Conservation (phyloP, 2,329 filamentous ascomycete genomes). For the Paramyrothecium roridum region DNA sequence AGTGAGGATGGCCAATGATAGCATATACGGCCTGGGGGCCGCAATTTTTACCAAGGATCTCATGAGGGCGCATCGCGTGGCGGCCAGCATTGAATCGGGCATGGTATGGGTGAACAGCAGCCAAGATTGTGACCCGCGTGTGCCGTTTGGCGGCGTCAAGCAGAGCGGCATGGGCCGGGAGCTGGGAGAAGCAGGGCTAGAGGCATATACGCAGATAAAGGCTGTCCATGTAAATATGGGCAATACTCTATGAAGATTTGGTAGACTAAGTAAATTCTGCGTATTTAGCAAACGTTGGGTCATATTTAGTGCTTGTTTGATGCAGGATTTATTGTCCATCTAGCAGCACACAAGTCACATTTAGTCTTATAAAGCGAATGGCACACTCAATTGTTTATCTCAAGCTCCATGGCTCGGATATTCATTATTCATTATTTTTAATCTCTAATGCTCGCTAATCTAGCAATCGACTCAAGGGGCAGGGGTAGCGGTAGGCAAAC, state of each 20-base stretch:
- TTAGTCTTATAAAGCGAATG: no score
- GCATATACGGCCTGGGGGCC: conserved; percentile 48
- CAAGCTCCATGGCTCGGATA: background rate
- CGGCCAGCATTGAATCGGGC: conserved; percentile 49
- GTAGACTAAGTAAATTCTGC: no score
- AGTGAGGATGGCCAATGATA: conserved; percentile 27
- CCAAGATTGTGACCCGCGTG: conserved; percentile 16
- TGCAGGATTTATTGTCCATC: no score
- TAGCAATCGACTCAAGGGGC: background rate
- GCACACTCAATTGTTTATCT: background rate
- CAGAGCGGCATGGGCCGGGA: conserved; percentile 50
- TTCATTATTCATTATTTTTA: background rate
- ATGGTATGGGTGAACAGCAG: conserved; percentile 33
- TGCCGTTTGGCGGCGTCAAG: conserved; percentile 25
- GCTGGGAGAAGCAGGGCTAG: conserved; percentile 37
- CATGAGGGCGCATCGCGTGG: conserved; percentile 27
- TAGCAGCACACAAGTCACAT: no score
- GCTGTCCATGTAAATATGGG: background rate
- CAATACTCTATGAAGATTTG: background rate
- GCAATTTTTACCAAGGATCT: conserved; percentile 53
- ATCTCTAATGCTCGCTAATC: background rate
- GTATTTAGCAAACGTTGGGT: no score
- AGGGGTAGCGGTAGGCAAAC: background rate
- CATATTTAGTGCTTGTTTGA: no score
- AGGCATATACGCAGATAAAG: conserved; percentile 22